Percentiles rank a stretch among this genome's conserved stretches.
Evolutionary conservation across 2,329 filamentous ascomycete species (phyloP).

Genomic region (Pseudogymnoascus sp.): DNA sequence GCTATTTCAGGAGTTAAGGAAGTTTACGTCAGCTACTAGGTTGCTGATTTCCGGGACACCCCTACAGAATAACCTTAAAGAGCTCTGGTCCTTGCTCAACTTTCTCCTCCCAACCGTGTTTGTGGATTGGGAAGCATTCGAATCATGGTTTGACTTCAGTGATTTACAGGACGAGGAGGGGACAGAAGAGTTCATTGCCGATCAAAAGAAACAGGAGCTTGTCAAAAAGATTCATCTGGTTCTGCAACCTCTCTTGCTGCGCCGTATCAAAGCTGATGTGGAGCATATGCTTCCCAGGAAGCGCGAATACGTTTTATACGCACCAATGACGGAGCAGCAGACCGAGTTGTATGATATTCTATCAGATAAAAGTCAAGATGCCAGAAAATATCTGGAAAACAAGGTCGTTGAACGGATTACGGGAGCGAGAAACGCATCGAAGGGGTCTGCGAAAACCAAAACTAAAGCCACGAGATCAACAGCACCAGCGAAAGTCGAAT

Average conservation of each 20-base stretch:
- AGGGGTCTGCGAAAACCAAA: constrained; percentile 8
- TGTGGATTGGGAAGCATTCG: constrained; percentile 85
- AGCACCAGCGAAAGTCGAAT: constrained; percentile 18
- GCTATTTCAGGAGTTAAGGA: constrained; percentile 79
- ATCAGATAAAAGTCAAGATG: constrained; percentile 51
- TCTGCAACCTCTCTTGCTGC: constrained; percentile 80
- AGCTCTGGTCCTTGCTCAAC: constrained; percentile 90
- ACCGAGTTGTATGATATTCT: constrained; percentile 76
- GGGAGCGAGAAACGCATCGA: constrained; percentile 14
- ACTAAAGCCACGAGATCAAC: neutral
- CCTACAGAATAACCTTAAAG: constrained; percentile 88
- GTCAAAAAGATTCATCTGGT: constrained; percentile 89
- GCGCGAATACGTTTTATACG: constrained; percentile 91
- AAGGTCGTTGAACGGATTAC: constrained; percentile 65
- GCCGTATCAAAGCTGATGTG: constrained; percentile 88
- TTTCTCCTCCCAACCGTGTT: constrained; percentile 92
- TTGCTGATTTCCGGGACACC: constrained; percentile 93
- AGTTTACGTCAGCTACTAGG: constrained; percentile 83
- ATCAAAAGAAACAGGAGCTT: constrained; percentile 69
- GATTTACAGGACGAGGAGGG: constrained; percentile 78
- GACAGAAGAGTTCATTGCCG: constrained; percentile 71
- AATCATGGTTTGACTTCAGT: constrained; percentile 95
- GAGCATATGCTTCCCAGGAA: constrained; percentile 90
- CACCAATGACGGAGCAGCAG: constrained; percentile 84
- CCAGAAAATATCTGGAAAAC: constrained; percentile 72